Base-by-base conservation (phyloP, 1,284 basidiomycete species). In the Porodaedalea pini region DNA sequence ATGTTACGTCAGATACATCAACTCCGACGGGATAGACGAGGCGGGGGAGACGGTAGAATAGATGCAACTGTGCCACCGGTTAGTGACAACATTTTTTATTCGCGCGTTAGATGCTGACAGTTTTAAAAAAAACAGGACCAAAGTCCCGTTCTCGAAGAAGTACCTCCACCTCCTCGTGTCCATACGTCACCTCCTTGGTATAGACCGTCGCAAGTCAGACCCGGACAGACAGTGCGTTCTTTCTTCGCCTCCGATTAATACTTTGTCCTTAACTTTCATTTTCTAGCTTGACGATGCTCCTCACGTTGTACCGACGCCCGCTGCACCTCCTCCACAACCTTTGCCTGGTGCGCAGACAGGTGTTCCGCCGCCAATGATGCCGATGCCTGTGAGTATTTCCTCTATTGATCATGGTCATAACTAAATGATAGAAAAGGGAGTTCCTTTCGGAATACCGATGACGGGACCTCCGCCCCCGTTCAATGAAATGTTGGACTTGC, bases 401-500 rank as follows among this genome's bases (percentile, higher is more conserved):
- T n/a, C 15, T 34, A 34, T 34, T 34, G 25, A 4, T 21, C 17
- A 23, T 23, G 7, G 17, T 15, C 11, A 47, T 31, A 47, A 31
- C 15, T 44, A 58, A 21, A 51, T 57, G 50, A 64, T 58, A 59
- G 55, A 63, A 55, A 60, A 44, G 41, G 13, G 19, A 2, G 41
- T 23, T 8, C 41, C 41, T 7, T 4, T 21, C 17, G 41, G 21
- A 2, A 23, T 44, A 44, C 41, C 23, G 21, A 11, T 21, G 8
- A 11, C 25, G 19, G 54, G 32, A 3, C 17, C 51, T 29, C 51
- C 48, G 4, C 41, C 52, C 8, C 51, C 53, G 25, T 55, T 58
- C 51, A 34, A 56, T 4, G 72, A 73, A 47, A 75, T 76, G 55
- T 77, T 89, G 75, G 75, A 78, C 39, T 75, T 87, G 54, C 68